These are phyloP conservation scores for Dactylellina sp. DNA, from an alignment of 2,329 filamentous ascomycete genomes.

Conservation along the genomic window DNA sequence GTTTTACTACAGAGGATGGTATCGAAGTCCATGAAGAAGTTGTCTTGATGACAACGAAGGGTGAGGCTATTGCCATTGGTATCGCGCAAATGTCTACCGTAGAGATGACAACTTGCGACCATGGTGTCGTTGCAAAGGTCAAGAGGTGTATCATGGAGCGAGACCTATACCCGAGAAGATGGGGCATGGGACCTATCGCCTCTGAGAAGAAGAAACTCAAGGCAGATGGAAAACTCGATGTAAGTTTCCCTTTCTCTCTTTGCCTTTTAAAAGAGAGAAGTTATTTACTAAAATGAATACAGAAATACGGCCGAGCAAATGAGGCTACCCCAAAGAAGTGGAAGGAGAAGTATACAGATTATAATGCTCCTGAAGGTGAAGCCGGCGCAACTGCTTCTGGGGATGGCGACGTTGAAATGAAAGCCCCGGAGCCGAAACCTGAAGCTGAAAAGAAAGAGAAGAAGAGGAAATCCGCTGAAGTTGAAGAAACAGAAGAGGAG, in stretches of 20 bases:
- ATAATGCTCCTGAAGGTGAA: conserved; percentile 70
- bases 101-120: conserved; percentile 95
- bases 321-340: conserved; percentile 93
- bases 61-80: conserved; percentile 94
- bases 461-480: conserved; percentile 69
- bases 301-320: conserved; percentile 92
- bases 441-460: conserved; percentile 68
- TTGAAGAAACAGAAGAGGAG: conserved; percentile 68
- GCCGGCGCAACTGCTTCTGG: conserved; percentile 65
- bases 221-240: conserved; percentile 94
- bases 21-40: conserved; percentile 97
- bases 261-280: not conserved
- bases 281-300: conserved; percentile 62
- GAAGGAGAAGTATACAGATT: conserved; percentile 94
- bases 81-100: conserved; percentile 98
- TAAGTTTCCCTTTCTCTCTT: conserved; percentile 63
- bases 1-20: conserved; percentile 74
- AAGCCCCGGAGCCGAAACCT: conserved; percentile 62
- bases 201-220: conserved; percentile 99
- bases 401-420: conserved; percentile 65
- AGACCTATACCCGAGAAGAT: conserved; percentile 94
- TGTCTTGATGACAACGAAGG: conserved; percentile 98
- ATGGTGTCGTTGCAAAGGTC: conserved; percentile 97
- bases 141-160: conserved; percentile 99
- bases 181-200: conserved; percentile 93